phyloP scores from a whole-genome alignment of 2,329 filamentous ascomycete species.

The Colletotrichum sp. region DNA sequence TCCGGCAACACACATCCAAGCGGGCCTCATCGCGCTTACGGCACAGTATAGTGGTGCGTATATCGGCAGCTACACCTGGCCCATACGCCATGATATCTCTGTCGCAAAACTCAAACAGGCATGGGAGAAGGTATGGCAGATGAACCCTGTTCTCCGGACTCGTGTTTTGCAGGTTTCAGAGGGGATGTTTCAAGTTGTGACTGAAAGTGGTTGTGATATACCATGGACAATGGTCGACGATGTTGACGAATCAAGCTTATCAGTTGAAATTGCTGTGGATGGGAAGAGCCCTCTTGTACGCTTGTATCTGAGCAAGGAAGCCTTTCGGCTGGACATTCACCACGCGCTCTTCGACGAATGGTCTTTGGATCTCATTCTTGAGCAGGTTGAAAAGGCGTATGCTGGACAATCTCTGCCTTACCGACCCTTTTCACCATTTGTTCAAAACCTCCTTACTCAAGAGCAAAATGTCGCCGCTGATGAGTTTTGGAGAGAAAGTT shows the following conservation, averaged over 20 bases:
- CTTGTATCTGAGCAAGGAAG: background rate
- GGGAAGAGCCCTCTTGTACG: background rate
- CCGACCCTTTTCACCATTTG: slow-evolving; percentile 14
- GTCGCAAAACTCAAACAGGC: slow-evolving; percentile 29
- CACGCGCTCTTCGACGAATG: slow-evolving; percentile 7
- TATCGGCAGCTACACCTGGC: background rate
- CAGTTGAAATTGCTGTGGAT: background rate
- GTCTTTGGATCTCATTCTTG: background rate
- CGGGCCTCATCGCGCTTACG: slow-evolving; percentile 24
- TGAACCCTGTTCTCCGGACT: slow-evolving; percentile 6
- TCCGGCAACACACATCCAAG: slow-evolving; percentile 21
- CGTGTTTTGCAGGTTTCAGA: background rate
- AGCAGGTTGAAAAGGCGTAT: background rate
- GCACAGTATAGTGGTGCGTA: slow-evolving; percentile 24
- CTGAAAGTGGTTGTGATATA: too few species aligned
- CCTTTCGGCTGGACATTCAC: background rate
- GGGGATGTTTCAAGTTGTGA: background rate
- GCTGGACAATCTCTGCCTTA: background rate
- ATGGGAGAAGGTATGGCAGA: slow-evolving; percentile 24
- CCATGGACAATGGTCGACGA: background rate
- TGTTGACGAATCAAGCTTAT: background rate
- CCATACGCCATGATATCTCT: background rate
- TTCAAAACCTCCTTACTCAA: background rate
- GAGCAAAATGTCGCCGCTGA: too few species aligned
- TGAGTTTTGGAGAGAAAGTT: too few species aligned